These are phyloP conservation scores for Xylaria sp. DNA, from an alignment of 2,329 filamentous ascomycete species.

Conservation along the genomic window DNA sequence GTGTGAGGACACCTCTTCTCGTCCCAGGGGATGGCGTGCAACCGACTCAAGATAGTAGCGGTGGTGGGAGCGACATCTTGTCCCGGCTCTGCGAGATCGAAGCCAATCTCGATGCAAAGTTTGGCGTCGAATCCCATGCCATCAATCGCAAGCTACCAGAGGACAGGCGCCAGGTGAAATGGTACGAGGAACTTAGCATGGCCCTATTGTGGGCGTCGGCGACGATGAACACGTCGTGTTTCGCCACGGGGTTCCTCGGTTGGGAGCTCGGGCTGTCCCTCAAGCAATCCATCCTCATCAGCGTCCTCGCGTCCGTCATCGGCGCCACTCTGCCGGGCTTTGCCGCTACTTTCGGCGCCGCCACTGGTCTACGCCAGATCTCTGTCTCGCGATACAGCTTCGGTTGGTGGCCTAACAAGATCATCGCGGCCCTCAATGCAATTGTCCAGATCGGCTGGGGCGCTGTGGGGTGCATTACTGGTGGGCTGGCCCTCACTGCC, in stretches of 20 bases:
- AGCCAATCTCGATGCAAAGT: conserved; percentile 53
- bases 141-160: conserved; percentile 58
- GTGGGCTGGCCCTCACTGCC: conserved; percentile 60
- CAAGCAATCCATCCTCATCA: conserved; percentile 56
- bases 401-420: conserved; percentile 62
- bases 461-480: conserved; percentile 62
- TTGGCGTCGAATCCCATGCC: conserved; percentile 61
- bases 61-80: conserved; percentile 19
- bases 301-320: conserved; percentile 58
- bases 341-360: conserved; percentile 62
- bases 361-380: conserved; percentile 62
- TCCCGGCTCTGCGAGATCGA: conserved; percentile 33
- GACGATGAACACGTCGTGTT: conserved; percentile 63
- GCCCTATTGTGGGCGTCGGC: conserved; percentile 62
- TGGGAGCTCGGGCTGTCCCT: conserved; percentile 60
- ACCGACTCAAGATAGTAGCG: neutral
- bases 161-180: conserved; percentile 52
- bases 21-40: conserved; percentile 10
- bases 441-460: conserved; percentile 62
- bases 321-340: conserved; percentile 57
- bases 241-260: conserved; percentile 62
- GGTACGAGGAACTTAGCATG: conserved; percentile 52
- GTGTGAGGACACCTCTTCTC: conserved; percentile 9
- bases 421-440: conserved; percentile 61
- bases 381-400: conserved; percentile 61